Evolutionary conservation across 768 basidiomycete genomes (phyloP).

Genomic region (Pleurotus cornucopiae): DNA sequence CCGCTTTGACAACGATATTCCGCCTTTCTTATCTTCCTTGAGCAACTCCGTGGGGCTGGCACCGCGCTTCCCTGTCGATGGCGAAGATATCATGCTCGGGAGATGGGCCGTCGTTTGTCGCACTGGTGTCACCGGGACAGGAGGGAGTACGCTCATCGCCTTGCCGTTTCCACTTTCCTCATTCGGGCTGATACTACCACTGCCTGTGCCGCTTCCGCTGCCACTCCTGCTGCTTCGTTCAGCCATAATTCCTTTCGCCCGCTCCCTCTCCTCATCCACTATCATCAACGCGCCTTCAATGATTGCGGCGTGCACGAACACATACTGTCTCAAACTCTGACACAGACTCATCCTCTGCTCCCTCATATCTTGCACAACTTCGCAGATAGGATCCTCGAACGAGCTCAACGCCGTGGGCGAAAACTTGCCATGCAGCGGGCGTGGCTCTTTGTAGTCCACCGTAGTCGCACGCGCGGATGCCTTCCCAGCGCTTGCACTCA

Average conservation of each 20-base stretch:
- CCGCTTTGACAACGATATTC: slow-evolving; percentile 54
- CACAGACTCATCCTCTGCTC: slow-evolving; percentile 96
- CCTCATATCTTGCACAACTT: slow-evolving; percentile 88
- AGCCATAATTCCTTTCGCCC: slow-evolving; percentile 14
- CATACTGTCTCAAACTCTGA: slow-evolving; percentile 91
- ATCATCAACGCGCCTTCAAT: slow-evolving; percentile 78
- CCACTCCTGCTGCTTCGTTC: slow-evolving; percentile 15
- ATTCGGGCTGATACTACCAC: slow-evolving; percentile 8
- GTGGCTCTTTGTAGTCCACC: slow-evolving; percentile 60
- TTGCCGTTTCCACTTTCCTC: neutral
- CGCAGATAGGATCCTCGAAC: slow-evolving; percentile 73
- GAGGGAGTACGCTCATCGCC: slow-evolving; percentile 5
- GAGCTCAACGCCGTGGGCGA: slow-evolving; percentile 59
- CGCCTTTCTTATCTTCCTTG: slow-evolving; percentile 58
- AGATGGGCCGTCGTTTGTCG: neutral
- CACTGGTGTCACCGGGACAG: slow-evolving; percentile 1
- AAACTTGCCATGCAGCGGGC: slow-evolving; percentile 46
- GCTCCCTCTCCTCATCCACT: slow-evolving; percentile 64
- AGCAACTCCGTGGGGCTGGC: slow-evolving; percentile 69
- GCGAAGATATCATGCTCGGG: slow-evolving; percentile 18
- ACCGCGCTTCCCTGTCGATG: slow-evolving; percentile 54
- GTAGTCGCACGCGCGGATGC: slow-evolving; percentile 18
- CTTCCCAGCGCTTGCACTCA: neutral
- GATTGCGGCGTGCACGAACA: slow-evolving; percentile 86
- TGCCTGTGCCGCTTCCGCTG: slow-evolving; percentile 8